Percentiles rank a stretch among this genome's conserved stretches.
phyloP scores from a whole-genome alignment of 2,329 filamentous ascomycete genomes.

The Curvularia lunata region DNA sequence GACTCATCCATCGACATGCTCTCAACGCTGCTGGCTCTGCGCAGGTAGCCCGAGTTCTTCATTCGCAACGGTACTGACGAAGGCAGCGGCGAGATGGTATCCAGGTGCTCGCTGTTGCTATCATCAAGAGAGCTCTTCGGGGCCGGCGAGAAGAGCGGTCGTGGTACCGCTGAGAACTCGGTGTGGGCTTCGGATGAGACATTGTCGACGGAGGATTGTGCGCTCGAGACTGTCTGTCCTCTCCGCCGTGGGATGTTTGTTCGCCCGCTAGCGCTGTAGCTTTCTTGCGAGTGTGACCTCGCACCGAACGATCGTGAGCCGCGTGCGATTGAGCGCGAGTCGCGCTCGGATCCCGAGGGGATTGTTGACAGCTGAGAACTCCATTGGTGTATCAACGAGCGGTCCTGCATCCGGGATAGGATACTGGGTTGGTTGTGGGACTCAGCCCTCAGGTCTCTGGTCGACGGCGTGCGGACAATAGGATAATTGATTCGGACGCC shows the following conservation, averaged over 20 bases:
- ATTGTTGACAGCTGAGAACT: conserved; percentile 51
- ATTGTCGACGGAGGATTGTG: conserved; percentile 44
- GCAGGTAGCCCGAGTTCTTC: conserved; percentile 49
- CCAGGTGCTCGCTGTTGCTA: conserved; percentile 45
- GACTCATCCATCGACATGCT: conserved; percentile 41
- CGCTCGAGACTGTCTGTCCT: conserved; percentile 43
- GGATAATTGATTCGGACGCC: conserved; percentile 47
- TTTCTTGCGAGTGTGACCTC: conserved; percentile 43
- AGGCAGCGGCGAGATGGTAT: conserved; percentile 49
- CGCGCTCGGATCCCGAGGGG: conserved; percentile 46
- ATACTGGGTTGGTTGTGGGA: conserved; percentile 43
- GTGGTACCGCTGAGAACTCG: conserved; percentile 44
- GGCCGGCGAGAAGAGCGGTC: conserved; percentile 45
- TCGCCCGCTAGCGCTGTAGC: conserved; percentile 32
- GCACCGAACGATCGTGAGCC: conserved; percentile 42
- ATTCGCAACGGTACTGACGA: conserved; percentile 47
- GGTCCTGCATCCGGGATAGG: conserved; percentile 50
- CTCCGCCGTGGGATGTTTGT: conserved; percentile 35
- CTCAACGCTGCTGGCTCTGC: conserved; percentile 41
- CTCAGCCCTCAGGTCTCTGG: conserved; percentile 46
- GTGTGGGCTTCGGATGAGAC: conserved; percentile 35
- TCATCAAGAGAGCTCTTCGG: conserved; percentile 35
- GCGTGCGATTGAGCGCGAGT: conserved; percentile 43
- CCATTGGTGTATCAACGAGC: conserved; percentile 47
- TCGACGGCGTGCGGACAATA: conserved; percentile 45